Evolutionary conservation across 306 rosid species (phyloP).

Genomic region (Sicyos edulis): DNA sequence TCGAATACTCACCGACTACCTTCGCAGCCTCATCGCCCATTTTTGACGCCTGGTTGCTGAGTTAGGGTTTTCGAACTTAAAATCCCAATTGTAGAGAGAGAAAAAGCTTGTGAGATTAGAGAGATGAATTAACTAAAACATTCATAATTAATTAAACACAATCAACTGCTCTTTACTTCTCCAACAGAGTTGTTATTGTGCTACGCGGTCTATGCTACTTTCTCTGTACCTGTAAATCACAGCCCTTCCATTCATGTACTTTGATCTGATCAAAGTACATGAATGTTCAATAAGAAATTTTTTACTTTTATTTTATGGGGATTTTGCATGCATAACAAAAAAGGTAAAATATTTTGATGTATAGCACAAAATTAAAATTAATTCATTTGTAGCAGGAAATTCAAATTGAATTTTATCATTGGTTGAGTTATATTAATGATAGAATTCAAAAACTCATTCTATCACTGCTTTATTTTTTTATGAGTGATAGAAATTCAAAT

Average conservation of each 20-base stretch:
- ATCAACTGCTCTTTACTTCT: neutral
- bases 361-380: too few species aligned
- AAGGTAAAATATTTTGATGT: too few species aligned
- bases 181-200: neutral
- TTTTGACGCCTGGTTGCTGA: neutral
- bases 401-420: too few species aligned
- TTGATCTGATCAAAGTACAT: too few species aligned
- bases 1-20: slow-evolving; percentile 17
- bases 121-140: neutral
- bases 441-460: too few species aligned
- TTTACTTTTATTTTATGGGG: too few species aligned
- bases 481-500: too few species aligned
- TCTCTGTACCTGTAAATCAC: neutral
- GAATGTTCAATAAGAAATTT: too few species aligned
- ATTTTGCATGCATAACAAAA: too few species aligned
- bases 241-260: neutral
- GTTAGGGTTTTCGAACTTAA: slow-evolving; percentile 19
- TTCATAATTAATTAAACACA: neutral
- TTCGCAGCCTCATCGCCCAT: slow-evolving; percentile 18
- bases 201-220: neutral
- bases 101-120: neutral
- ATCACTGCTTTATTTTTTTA: too few species aligned
- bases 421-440: too few species aligned
- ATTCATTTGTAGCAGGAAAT: too few species aligned
- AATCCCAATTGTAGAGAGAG: slow-evolving; percentile 18